Conservation (phyloP, 345 rosid species). For the Lumnitzera littorea region DNA sequence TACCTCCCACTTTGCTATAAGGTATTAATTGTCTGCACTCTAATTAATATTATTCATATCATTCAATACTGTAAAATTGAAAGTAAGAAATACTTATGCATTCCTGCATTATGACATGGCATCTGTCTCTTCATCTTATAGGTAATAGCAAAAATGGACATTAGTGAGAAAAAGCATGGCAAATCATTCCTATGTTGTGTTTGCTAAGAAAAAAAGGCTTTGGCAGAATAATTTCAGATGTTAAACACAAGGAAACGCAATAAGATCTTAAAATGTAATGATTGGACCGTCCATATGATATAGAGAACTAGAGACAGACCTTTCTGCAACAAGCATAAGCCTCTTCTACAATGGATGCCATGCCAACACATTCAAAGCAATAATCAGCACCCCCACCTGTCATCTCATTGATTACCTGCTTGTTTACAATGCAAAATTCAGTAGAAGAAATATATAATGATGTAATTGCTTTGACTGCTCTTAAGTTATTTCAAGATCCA, state of each 20-base stretch:
- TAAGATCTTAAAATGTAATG: neutral
- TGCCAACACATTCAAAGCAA: constrained; percentile 77
- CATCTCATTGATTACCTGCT: constrained; percentile 59
- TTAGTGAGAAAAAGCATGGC: no score
- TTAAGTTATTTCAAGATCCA: no score
- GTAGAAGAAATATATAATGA: neutral
- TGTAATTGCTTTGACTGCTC: no score
- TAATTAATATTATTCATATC: no score
- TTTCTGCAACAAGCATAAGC: constrained; percentile 63
- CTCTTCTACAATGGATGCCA: constrained; percentile 47
- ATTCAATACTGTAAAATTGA: no score
- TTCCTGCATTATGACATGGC: no score
- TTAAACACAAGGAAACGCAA: neutral
- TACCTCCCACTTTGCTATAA: neutral
- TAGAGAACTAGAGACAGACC: constrained; percentile 25
- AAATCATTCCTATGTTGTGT: no score
- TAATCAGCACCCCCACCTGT: constrained; percentile 78
- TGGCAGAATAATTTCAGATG: no score
- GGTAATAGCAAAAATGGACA: no score
- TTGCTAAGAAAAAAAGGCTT: no score
- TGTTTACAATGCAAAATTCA: neutral
- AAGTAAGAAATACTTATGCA: no score
- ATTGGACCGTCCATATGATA: neutral
- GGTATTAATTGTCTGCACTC: neutral
- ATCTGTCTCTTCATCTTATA: no score